Evolutionary conservation across 306 rosid species (phyloP).

Genomic region (Gleditsia sinensis): DNA sequence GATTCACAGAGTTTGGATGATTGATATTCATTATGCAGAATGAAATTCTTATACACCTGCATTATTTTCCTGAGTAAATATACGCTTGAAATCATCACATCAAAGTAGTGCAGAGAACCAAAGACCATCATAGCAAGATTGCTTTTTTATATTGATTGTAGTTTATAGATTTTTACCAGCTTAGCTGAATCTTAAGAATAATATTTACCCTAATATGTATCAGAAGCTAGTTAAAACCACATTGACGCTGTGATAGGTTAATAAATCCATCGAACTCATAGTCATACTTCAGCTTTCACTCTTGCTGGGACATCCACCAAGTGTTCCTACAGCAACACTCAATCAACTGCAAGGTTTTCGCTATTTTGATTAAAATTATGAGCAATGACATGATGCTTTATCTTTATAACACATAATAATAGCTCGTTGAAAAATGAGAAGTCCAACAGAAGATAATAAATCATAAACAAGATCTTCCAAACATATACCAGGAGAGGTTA

Average conservation of each 20-base stretch:
- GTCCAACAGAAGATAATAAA: background rate
- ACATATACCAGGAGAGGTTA: too few relatives aligned
- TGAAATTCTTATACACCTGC: slow-evolving; percentile 58
- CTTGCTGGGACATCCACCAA: too few relatives aligned
- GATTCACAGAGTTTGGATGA: slow-evolving; percentile 84
- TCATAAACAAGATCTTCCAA: background rate
- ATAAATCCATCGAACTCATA: background rate
- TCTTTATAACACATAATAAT: background rate
- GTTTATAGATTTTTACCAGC: background rate
- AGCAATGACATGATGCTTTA: background rate
- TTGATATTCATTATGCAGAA: slow-evolving; percentile 63
- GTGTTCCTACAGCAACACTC: background rate
- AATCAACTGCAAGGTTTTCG: background rate
- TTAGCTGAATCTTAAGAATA: background rate
- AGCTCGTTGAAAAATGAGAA: background rate
- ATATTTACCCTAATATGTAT: background rate
- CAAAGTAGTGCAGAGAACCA: slow-evolving; percentile 7
- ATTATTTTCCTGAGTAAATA: slow-evolving; percentile 24
- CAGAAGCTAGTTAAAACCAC: slow-evolving; percentile 1
- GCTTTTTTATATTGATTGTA: background rate
- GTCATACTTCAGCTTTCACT: background rate
- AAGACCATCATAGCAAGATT: slow-evolving; percentile 1
- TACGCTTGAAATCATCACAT: slow-evolving; percentile 14
- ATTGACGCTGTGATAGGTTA: background rate
- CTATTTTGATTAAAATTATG: background rate